Evolutionary conservation across 495 filamentous ascomycete genomes (phyloP).

Genomic region (Hyaloscypha variabilis): DNA sequence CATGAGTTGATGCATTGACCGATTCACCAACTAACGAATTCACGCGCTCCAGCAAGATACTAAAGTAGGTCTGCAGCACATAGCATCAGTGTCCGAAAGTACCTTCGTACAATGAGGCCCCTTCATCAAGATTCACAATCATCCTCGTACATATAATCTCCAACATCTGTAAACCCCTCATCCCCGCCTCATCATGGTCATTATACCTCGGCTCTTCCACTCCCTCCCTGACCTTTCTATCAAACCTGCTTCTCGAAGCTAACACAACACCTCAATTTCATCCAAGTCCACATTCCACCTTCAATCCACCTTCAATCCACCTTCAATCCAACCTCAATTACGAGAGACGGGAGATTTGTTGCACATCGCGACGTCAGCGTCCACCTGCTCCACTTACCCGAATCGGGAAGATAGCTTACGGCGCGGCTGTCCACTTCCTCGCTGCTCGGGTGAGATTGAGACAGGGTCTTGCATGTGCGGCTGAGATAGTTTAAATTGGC

Average conservation of each 20-base stretch:
- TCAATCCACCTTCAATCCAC: not conserved
- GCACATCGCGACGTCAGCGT: conserved; percentile 2
- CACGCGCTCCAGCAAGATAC: no score
- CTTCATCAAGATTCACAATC: not conserved
- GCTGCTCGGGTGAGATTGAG: no score
- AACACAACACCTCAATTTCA: no score
- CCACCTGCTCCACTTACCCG: conserved; percentile 2
- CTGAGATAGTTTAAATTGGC: not conserved
- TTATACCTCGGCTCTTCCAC: no score
- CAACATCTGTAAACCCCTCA: no score
- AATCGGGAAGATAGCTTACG: not conserved
- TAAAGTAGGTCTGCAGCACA: not conserved
- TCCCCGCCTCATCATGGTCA: no score
- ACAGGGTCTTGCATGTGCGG: not conserved
- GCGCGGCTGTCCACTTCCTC: not conserved
- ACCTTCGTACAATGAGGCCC: not conserved
- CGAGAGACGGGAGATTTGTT: not conserved
- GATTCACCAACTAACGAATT: no score
- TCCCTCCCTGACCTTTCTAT: no score
- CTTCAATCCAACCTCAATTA: not conserved
- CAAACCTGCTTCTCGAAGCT: no score
- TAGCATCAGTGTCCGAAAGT: not conserved
- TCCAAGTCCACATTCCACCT: not conserved
- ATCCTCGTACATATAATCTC: no score
- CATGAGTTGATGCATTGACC: not conserved